Evolutionary conservation across 2,329 filamentous ascomycete species (phyloP).

Genomic region (Paecilomyces niveus): DNA sequence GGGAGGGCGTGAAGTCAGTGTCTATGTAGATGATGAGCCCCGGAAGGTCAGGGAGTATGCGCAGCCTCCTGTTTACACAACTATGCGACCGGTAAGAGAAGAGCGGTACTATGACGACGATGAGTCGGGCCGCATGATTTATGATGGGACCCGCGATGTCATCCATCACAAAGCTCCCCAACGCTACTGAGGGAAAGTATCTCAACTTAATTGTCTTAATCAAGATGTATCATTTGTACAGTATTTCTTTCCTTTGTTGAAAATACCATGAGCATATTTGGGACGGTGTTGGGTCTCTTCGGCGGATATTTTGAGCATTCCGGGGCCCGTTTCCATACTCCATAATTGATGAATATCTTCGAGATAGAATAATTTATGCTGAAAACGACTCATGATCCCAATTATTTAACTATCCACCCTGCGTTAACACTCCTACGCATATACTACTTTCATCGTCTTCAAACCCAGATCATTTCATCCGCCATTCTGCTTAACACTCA

Average conservation of each 20-base stretch:
- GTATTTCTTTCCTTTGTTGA: neutral
- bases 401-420: too few relatives aligned
- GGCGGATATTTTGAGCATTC: neutral
- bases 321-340: neutral
- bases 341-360: neutral
- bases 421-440: too few relatives aligned
- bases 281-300: neutral
- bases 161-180: slow-evolving; percentile 23
- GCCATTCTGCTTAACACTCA: too few relatives aligned
- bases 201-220: neutral
- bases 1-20: slow-evolving; percentile 35
- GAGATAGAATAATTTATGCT: neutral
- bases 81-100: slow-evolving; percentile 28
- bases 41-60: slow-evolving; percentile 43
- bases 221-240: neutral
- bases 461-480: too few relatives aligned
- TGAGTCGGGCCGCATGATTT: slow-evolving; percentile 22
- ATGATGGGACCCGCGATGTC: slow-evolving; percentile 22
- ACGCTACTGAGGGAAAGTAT: slow-evolving; percentile 20
- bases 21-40: slow-evolving; percentile 34
- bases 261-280: neutral
- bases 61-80: slow-evolving; percentile 33
- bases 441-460: too few relatives aligned
- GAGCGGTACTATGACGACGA: slow-evolving; percentile 31
- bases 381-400: neutral